Evolutionary conservation across 139 green algal genomes (phyloP), one percentile per base, ranked within the genome.

Genomic region (Picochlorum sp.): DNA sequence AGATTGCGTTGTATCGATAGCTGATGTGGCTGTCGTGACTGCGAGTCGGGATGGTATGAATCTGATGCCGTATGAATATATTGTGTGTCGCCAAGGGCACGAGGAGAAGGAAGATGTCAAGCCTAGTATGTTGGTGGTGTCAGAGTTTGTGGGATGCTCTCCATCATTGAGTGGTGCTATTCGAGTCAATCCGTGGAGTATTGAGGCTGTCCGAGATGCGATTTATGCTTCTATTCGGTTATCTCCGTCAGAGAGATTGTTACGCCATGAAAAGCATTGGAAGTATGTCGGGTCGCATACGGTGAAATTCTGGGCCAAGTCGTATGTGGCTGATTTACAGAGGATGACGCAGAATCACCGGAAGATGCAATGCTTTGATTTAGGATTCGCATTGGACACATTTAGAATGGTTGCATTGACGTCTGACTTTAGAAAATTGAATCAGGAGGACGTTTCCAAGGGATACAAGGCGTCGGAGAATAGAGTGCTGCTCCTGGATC

Each of bases 141-240:
- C 83, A 38, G 93, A 99, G 85, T 99, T 99, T 80, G 92, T 97
- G 49, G 94, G 94, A 13, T 98, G 94, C 83, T 96, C 88, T 4
- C 93, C 92, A 20, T 90, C 75, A 2, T 78, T 99, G 30, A 61
- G 83, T 69, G 94, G 93, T 30, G 93, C 93, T 62, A 90, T 98
- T 67, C 83, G 93, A 9, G 88, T 98, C 44, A 98, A 98, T 81
- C 93, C 93, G 45, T 98, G 93, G 93, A 88, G 78, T 68, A 77
- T 96, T 13, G 88, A 96, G 32, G 59, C 66, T 54, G 65, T 78
- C 24, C 78, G 83, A 14, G 92, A 99, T 67, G 90, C 82, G 38
- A 90, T 98, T 59, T 94, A 95, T 78, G 61, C 72, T 32, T 72
- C 73, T 24, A 71, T 80, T 57, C 45, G 55, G 6, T 49, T 81